phyloP scores from a whole-genome alignment of 306 rosid genomes.

The Begonia peltatifolia region DNA sequence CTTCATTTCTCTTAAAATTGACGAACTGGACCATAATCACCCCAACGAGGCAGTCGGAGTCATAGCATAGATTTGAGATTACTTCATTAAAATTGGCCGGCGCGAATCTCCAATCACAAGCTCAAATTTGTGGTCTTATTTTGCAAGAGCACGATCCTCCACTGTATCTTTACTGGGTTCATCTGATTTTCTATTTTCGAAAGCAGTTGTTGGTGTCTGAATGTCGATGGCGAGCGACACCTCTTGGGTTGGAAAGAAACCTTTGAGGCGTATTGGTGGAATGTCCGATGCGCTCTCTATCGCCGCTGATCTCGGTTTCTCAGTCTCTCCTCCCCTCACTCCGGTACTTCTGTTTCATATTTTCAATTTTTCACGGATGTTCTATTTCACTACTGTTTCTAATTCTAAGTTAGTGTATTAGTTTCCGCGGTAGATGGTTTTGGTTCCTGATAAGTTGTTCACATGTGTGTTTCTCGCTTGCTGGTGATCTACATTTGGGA shows the following conservation, averaged over 20 bases:
- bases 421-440: background rate
- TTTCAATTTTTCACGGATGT: background rate
- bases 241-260: conserved; percentile 82
- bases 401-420: background rate
- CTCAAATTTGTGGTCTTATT: too few relatives aligned
- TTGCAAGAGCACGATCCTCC: too few relatives aligned
- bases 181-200: conserved; percentile 18
- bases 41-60: too few relatives aligned
- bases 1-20: too few relatives aligned
- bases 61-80: too few relatives aligned
- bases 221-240: conserved; percentile 60
- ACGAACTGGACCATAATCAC: too few relatives aligned
- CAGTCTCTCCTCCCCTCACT: conserved; percentile 44
- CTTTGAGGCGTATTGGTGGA: conserved; percentile 73
- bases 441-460: too few relatives aligned
- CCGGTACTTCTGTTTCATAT: conserved; percentile 23
- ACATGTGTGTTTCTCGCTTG: background rate
- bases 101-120: too few relatives aligned
- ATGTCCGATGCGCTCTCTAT: conserved; percentile 85
- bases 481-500: background rate
- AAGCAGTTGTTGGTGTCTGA: conserved; percentile 15
- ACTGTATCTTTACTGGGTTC: too few relatives aligned
- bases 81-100: too few relatives aligned
- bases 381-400: background rate
- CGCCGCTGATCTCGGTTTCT: conserved; percentile 81